Evolutionary conservation across 164 flowering plant genomes (phyloP).

Genomic region (Pachysandra terminalis): DNA sequence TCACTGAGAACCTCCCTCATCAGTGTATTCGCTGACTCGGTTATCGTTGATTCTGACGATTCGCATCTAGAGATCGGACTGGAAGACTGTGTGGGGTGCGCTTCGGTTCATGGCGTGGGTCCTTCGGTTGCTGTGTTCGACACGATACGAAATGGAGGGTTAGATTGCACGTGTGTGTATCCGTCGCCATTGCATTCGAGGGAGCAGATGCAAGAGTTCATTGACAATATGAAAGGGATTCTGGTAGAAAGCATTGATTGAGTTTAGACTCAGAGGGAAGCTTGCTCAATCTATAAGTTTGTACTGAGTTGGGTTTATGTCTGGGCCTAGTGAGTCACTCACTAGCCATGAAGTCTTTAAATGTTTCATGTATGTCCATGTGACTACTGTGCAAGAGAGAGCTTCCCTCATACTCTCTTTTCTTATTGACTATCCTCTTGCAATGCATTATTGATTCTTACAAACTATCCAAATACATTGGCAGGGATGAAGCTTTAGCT

Average conservation of each 20-base stretch:
- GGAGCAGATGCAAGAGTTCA: constrained; percentile 58
- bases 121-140: constrained; percentile 71
- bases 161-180: constrained; percentile 70
- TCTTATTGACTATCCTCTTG: too few relatives aligned
- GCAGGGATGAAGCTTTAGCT: too few relatives aligned
- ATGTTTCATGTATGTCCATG: too few relatives aligned
- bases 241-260: constrained; percentile 26
- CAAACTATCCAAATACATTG: too few relatives aligned
- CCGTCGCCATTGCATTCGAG: constrained; percentile 75
- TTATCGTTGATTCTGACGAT: constrained; percentile 36
- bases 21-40: constrained; percentile 66
- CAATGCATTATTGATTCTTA: too few relatives aligned
- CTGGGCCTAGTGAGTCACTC: background rate
- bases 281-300: background rate
- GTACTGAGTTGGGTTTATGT: background rate
- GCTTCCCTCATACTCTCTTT: too few relatives aligned
- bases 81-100: constrained; percentile 64
- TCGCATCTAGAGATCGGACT: constrained; percentile 38
- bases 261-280: background rate
- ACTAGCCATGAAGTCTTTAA: too few relatives aligned
- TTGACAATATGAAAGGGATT: constrained; percentile 55
- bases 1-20: constrained; percentile 68
- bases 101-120: constrained; percentile 75
- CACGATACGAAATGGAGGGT: constrained; percentile 51
- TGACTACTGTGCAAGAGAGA: too few relatives aligned